A percentile compares a stretch with the other conserved stretches of the same genome.
phyloP scores from a whole-genome alignment of 768 basidiomycete genomes.

The Polyporus arcularius region DNA sequence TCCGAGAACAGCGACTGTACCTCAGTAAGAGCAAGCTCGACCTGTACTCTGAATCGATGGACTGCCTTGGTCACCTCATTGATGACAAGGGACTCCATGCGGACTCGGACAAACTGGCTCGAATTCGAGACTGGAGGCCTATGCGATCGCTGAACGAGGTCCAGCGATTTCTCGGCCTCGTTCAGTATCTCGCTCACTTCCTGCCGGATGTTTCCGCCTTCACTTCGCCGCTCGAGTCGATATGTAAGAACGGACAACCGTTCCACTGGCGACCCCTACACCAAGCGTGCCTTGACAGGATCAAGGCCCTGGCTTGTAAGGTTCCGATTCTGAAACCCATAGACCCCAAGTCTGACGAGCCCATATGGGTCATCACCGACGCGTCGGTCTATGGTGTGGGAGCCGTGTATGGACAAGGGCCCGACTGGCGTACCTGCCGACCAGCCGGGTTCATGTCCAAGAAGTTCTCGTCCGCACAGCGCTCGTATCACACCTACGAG shows the following conservation, averaged over 20 bases:
- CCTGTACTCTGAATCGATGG: constrained; percentile 30
- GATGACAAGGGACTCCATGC: constrained; percentile 40
- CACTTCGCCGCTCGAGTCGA: constrained; percentile 33
- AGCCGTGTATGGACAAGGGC: constrained; percentile 28
- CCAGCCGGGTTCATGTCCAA: constrained; percentile 32
- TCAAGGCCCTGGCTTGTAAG: constrained; percentile 17
- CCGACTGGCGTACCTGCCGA: constrained; percentile 25
- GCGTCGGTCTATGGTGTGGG: constrained; percentile 23
- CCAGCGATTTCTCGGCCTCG: constrained; percentile 42
- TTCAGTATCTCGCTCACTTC: constrained; percentile 40
- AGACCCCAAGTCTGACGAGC: not conserved
- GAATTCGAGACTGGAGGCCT: constrained; percentile 35
- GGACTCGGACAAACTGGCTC: constrained; percentile 37
- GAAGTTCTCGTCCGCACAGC: constrained; percentile 32
- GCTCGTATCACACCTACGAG: constrained; percentile 26
- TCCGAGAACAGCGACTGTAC: constrained; percentile 33
- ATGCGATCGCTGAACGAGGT: constrained; percentile 38
- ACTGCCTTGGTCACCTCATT: constrained; percentile 44
- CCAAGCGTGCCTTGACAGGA: constrained; percentile 24
- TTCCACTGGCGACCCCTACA: constrained; percentile 29
- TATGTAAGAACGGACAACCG: constrained; percentile 31
- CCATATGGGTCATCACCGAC: constrained; percentile 29
- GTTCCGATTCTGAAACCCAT: constrained; percentile 21
- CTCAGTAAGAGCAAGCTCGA: constrained; percentile 38
- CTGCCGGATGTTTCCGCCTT: constrained; percentile 38